Evolutionary conservation across 371 early-diverging fungal genomes (phyloP).

Genomic region (Apophysomyces elegans): DNA sequence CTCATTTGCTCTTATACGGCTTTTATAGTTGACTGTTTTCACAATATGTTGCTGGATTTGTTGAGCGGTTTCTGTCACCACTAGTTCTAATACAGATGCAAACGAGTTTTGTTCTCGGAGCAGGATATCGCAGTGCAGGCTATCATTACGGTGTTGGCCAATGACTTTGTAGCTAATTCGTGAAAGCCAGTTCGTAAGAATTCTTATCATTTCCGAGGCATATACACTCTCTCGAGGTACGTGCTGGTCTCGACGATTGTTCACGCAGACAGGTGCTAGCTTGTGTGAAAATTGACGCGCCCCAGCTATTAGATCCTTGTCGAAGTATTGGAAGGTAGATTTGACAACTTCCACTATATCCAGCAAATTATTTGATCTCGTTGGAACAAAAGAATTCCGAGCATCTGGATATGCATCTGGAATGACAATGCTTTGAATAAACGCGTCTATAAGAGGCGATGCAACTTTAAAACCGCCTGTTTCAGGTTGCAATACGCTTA

Average conservation of each 20-base stretch:
- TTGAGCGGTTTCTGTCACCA: conserved; percentile 2
- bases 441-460: conserved; percentile 26
- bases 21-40: conserved; percentile 13
- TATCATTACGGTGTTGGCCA: background rate
- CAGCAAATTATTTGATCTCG: conserved; percentile 11
- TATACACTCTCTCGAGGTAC: conserved; percentile 16
- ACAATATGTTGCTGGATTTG: conserved; percentile 17
- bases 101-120: background rate
- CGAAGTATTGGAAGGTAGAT: background rate
- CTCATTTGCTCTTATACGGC: conserved; percentile 11
- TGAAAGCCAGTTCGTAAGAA: conserved; percentile 10
- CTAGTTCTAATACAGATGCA: background rate
- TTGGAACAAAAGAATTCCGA: conserved; percentile 14
- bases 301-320: background rate
- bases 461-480: conserved; percentile 14
- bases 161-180: background rate
- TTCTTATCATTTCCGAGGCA: conserved; percentile 14
- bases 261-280: background rate
- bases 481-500: conserved; percentile 16
- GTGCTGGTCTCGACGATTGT: background rate
- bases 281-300: background rate
- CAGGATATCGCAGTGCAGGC: background rate
- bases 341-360: conserved; percentile 1
- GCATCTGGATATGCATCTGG: conserved; percentile 16
- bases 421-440: conserved; percentile 19